Evolutionary conservation across 176 grass and related monocot species (phyloP), one percentile per base, ranked within the genome.

Genomic region (Saccharum spontaneum): DNA sequence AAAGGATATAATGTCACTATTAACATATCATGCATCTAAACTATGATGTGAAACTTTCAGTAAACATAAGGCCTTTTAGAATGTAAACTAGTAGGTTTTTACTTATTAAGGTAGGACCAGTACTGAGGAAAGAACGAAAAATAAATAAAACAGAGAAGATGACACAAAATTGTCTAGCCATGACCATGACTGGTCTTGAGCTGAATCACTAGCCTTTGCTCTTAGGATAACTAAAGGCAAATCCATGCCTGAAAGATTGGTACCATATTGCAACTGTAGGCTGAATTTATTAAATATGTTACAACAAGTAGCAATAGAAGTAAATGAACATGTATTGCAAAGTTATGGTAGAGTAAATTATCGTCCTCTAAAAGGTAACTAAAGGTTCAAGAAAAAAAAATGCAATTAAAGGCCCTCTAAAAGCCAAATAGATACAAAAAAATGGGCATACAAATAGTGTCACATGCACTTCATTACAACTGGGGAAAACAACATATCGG

Each of bases 281-380:
- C 23, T 46, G 40, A n/a, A 73, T 73, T 73, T 26, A 28, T 9
- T 40, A 44, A 72, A 45, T 15, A 52, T 13, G 41, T 79, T 66
- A 64, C 3, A 28, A 23, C 15, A 79, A 28, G 30, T 28, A 73
- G 22, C 16, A 67, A 28, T 7, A 59, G 24, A 46, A 86, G 18
- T 36, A 78, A 82, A 36, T 79, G 37, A 73, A n/a, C 60, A 61
- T 80, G 59, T 28, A 38, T 10, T 85, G 75, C 37, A 49, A 73
- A 72, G 9, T 31, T 38, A 69, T 52, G 20, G 86, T 78, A 76
- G 26, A 69, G 3, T 6, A 36, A 68, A 59, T 0, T 46, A 36
- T 2, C 8, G 5, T 78, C 7, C 68, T n/a, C 17, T 12, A 38
- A 1, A 34, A 57, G n/a, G 20, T 16, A 41, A 73, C 52, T 11